These are phyloP conservation scores for Chlorella vulgaris DNA, from an alignment of 139 green algal species.

Conservation along the genomic window DNA sequence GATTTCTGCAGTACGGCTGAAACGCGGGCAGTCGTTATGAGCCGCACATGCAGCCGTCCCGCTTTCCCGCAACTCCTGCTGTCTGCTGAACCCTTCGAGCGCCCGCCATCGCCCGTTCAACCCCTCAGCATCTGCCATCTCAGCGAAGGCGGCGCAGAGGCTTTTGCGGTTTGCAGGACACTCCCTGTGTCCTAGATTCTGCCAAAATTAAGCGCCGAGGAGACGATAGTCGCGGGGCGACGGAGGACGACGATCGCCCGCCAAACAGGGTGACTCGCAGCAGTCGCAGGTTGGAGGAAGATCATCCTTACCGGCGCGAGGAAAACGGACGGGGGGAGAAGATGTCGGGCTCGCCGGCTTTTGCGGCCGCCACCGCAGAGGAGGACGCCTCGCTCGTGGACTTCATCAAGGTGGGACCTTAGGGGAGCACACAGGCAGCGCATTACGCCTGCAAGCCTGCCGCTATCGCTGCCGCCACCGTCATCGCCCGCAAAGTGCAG, in stretches of 20 bases:
- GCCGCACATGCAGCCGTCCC: too few relatives aligned
- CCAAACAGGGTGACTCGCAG: neutral
- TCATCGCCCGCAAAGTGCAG: neutral
- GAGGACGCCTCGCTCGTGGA: conserved; percentile 12
- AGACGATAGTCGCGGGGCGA: neutral
- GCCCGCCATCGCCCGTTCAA: too few relatives aligned
- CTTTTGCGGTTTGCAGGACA: too few relatives aligned
- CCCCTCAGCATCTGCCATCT: too few relatives aligned
- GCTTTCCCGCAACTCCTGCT: too few relatives aligned
- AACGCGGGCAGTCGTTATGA: too few relatives aligned
- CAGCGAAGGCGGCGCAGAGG: too few relatives aligned
- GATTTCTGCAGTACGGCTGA: too few relatives aligned
- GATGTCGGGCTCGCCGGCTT: neutral
- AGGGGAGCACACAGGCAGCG: neutral
- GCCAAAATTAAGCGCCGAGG: too few relatives aligned
- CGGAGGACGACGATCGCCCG: neutral
- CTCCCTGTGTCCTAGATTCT: too few relatives aligned
- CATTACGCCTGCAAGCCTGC: neutral
- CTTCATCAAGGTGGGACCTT: conserved; percentile 11
- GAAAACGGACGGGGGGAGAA: neutral
- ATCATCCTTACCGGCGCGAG: neutral
- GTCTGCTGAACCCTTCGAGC: too few relatives aligned
- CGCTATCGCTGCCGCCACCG: too few relatives aligned
- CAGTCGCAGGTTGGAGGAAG: neutral
- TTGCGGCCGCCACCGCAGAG: neutral